Evolutionary conservation across 1,139 yeast genomes (phyloP).

Genomic region (Yamadazyma aaseri): DNA sequence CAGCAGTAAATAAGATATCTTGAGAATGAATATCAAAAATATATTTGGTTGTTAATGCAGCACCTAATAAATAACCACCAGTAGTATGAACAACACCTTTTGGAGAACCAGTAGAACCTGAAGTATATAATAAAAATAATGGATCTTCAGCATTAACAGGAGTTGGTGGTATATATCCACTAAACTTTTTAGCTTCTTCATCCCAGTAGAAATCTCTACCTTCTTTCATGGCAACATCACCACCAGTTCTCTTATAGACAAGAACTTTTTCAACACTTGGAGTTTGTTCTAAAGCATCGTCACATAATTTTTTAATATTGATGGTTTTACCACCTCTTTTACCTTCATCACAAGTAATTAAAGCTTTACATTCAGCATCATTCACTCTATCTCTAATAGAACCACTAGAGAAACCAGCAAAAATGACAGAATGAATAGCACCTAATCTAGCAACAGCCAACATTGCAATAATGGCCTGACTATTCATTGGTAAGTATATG

Average conservation of each 20-base stretch:
- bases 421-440: conserved; percentile 79
- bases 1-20: conserved; percentile 77
- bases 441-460: conserved; percentile 77
- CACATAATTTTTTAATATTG: conserved; percentile 80
- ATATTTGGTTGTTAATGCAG: conserved; percentile 67
- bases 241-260: conserved; percentile 74
- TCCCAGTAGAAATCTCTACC: conserved; percentile 82
- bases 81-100: conserved; percentile 73
- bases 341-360: conserved; percentile 78
- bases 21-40: conserved; percentile 74
- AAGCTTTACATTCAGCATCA: conserved; percentile 72
- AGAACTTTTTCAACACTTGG: conserved; percentile 68
- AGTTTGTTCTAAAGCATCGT: conserved; percentile 71
- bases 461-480: conserved; percentile 72
- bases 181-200: conserved; percentile 66
- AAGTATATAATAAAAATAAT: conserved; percentile 61
- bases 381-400: conserved; percentile 74
- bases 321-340: conserved; percentile 81
- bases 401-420: conserved; percentile 79
- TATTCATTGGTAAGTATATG: conserved; percentile 84
- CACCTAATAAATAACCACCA: conserved; percentile 77
- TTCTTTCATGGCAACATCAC: conserved; percentile 59
- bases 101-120: conserved; percentile 71
- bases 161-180: conserved; percentile 61
- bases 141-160: conserved; percentile 63